Evolutionary conservation across 140 eudicot species (phyloP).

Genomic region (Stevia rebaudiana): DNA sequence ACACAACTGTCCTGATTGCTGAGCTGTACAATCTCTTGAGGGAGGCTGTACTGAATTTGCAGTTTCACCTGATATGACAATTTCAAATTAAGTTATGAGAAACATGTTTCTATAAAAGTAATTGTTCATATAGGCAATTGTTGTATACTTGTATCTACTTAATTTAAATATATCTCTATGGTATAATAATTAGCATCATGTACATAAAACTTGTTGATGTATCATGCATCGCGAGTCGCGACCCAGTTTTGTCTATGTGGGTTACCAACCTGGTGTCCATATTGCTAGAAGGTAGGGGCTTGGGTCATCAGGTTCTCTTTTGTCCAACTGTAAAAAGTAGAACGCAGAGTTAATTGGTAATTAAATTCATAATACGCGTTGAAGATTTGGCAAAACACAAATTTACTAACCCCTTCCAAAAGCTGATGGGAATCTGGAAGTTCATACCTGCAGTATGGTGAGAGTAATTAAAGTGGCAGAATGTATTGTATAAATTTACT

Average conservation of each 20-base stretch:
- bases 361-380: neutral
- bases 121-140: neutral
- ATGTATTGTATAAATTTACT: neutral
- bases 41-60: slow-evolving; percentile 75
- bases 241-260: neutral
- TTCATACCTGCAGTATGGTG: slow-evolving; percentile 69
- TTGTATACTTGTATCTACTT: neutral
- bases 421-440: slow-evolving; percentile 88
- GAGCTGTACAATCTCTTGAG: slow-evolving; percentile 44
- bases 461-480: neutral
- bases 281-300: slow-evolving; percentile 97
- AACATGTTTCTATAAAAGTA: neutral
- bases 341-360: neutral
- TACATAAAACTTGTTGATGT: neutral
- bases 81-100: slow-evolving; percentile 5
- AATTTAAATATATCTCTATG: neutral
- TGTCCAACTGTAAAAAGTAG: slow-evolving; percentile 50
- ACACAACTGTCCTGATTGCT: slow-evolving; percentile 53
- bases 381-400: neutral
- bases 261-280: slow-evolving; percentile 87
- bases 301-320: slow-evolving; percentile 93
- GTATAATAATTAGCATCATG: neutral
- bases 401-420: slow-evolving; percentile 62
- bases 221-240: neutral
- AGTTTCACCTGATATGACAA: slow-evolving; percentile 61